Evolutionary conservation across 1,284 basidiomycete species (phyloP), one percentile per base, ranked within the genome.

Genomic region (Leccinum fallax): DNA sequence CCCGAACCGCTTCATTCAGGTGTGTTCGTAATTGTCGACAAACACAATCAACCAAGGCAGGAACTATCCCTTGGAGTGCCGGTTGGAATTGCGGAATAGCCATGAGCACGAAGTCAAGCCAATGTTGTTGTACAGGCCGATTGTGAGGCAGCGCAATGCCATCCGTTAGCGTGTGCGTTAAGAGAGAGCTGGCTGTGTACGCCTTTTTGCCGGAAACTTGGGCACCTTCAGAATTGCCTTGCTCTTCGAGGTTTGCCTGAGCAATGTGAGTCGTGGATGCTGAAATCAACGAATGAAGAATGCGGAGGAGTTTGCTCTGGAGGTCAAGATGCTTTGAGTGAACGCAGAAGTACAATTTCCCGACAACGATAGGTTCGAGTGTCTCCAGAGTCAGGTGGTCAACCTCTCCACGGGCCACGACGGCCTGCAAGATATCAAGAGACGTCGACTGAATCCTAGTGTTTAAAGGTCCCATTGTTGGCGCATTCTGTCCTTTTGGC

Each of bases 21-120:
- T 85, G 81, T 10, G 75, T 71, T 15, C 83, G 81, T n/a, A 97
- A 75, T 64, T 95, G 92, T 40, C 84, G 80, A 71, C 93, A 93
- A 56, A 97, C 75, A 67, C 90, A 90, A 64, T 95, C 93, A 64
- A 86, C 90, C 24, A 99, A 79, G 1, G 94, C 89, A 15, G 86
- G 80, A n/a, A 97, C 80, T 46, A 91, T 82, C 15, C 81, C 77
- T 49, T 87, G 85, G 7, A 93, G 78, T 24, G 85, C 79, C 51
- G 87, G 86, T 63, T 92, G 90, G 69, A 94, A 92, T 67, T 93
- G 89, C 0, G 93, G 89, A 8, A 96, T 80, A 0, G 93, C 92
- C 89, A 94, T 94, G 58, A 98, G 83, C 61, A 98, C 83, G 73
- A 99, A 98, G 74, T 98, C 97, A 24, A 98, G 83, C 97, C 97